These are phyloP conservation scores for Neurospora terricola DNA, from an alignment of 495 filamentous ascomycete genomes.

Conservation along the genomic window DNA sequence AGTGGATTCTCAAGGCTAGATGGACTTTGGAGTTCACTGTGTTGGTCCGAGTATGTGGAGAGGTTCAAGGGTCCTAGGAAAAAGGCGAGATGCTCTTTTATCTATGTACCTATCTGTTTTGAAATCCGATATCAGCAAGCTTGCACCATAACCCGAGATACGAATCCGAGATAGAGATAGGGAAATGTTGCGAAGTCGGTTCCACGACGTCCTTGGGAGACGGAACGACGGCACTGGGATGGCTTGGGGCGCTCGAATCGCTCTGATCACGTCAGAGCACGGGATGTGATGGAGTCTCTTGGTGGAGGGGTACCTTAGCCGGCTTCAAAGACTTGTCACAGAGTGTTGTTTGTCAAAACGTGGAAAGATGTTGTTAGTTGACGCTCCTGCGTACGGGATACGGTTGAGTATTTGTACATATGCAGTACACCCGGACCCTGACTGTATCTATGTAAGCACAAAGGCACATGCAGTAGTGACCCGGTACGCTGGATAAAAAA, in stretches of 20 bases:
- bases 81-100: neutral
- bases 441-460: neutral
- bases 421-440: neutral
- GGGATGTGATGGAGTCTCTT: neutral
- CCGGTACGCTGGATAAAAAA: neutral
- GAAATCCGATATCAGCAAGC: neutral
- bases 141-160: neutral
- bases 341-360: neutral
- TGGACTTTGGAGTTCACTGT: neutral
- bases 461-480: neutral
- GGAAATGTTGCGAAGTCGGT: neutral
- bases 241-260: neutral
- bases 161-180: neutral
- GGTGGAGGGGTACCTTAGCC: neutral
- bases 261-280: neutral
- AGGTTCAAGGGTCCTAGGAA: neutral
- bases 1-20: neutral
- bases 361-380: neutral
- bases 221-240: neutral
- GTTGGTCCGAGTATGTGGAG: neutral
- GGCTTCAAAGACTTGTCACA: neutral
- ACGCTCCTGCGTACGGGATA: neutral
- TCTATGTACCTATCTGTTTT: neutral
- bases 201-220: neutral
- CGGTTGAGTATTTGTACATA: neutral